These are phyloP conservation scores for Chenopodium album DNA, from an alignment of 148 eudicot species.

Conservation along the genomic window DNA sequence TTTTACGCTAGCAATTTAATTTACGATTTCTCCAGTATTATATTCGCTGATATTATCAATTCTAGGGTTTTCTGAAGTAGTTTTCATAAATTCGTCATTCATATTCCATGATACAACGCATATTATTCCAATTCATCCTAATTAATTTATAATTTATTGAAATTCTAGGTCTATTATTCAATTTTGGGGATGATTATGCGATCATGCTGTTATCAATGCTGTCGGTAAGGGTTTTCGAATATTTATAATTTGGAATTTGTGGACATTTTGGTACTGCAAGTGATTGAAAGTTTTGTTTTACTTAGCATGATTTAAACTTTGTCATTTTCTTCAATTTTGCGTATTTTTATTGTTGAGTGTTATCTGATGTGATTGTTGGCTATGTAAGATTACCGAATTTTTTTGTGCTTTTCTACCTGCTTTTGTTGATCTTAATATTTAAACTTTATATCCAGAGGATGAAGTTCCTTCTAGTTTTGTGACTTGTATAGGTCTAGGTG, in stretches of 20 bases:
- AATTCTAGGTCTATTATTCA: slow-evolving; percentile 11
- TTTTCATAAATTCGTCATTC: not conserved
- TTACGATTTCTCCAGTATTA: not conserved
- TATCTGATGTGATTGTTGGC: slow-evolving; percentile 25
- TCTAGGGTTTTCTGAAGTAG: not conserved
- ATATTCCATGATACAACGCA: not conserved
- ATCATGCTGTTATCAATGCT: not conserved
- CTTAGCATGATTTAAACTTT: slow-evolving; percentile 3
- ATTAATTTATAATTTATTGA: not conserved
- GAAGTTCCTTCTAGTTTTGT: not conserved
- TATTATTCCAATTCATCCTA: not conserved
- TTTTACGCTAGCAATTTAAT: not conserved
- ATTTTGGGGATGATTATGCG: not conserved
- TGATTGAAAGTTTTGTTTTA: slow-evolving; percentile 13
- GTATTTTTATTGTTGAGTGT: slow-evolving; percentile 2
- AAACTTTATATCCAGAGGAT: not conserved
- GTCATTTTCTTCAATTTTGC: not conserved
- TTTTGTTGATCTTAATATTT: not conserved
- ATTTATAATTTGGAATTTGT: not conserved
- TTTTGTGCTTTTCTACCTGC: slow-evolving; percentile 1
- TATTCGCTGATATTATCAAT: not conserved
- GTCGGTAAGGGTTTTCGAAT: slow-evolving; percentile 7
- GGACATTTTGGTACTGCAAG: not conserved
- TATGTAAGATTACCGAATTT: slow-evolving; percentile 7
- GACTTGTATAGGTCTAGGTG: slow-evolving; percentile 16